Conservation (phyloP, 768 basidiomycete genomes). For the Boletus tylopilopsis region DNA sequence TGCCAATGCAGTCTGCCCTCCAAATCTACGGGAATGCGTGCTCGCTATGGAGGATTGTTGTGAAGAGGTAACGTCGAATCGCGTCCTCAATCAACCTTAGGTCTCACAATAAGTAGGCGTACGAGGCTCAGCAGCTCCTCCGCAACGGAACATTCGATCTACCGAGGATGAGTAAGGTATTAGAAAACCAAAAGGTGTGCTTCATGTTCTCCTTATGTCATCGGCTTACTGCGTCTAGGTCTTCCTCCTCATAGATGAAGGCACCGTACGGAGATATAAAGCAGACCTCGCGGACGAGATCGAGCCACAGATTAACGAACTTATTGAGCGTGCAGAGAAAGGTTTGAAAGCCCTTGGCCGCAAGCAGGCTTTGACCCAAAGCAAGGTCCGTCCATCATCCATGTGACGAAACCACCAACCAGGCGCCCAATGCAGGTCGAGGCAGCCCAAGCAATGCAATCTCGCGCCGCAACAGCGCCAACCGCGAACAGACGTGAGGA, state of each 20-base stretch:
- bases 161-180: conserved; percentile 62
- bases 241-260: conserved; percentile 71
- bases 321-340: conserved; percentile 67
- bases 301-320: conserved; percentile 74
- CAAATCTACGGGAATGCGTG: conserved; percentile 71
- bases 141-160: conserved; percentile 69
- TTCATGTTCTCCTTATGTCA: background rate
- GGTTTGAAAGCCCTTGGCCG: conserved; percentile 60
- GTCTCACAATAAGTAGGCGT: conserved; percentile 41
- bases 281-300: conserved; percentile 73
- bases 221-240: conserved; percentile 43
- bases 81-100: background rate
- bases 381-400: conserved; percentile 45
- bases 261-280: conserved; percentile 70
- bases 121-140: conserved; percentile 66
- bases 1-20: conserved; percentile 61
- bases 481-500: conserved; percentile 63
- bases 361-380: conserved; percentile 56
- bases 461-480: conserved; percentile 44
- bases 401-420: background rate
- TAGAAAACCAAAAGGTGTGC: conserved; percentile 63
- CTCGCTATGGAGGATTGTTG: conserved; percentile 78
- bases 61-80: conserved; percentile 53
- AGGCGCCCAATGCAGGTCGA: conserved; percentile 44
- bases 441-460: conserved; percentile 39